Evolutionary conservation across 78 protist species (phyloP), one percentile per base, ranked within the genome.

Genomic region (Guillardia theta): DNA sequence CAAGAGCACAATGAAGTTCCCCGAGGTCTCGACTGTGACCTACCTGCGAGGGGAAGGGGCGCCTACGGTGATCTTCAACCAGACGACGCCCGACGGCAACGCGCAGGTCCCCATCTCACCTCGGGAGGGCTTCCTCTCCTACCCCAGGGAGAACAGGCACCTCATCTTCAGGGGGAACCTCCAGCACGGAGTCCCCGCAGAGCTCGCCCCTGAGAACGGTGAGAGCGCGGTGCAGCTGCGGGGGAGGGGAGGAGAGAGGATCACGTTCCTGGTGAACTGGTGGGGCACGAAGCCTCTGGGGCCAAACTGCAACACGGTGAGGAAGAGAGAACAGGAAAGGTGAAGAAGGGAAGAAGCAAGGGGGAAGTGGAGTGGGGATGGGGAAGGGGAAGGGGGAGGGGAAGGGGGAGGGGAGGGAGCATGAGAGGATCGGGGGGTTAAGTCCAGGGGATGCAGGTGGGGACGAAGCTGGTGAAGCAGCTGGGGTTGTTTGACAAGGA

Each of bases 41-140:
- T 78, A 78, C 39, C 90, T 78, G 37, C 39, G 53, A 0, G 90
- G 24, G 83, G 46, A 24, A 1, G 90, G 90, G 1, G 90, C 53
- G 0, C 90, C 90, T 24, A 78, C 90, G 4, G 41, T 78, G 33
- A 78, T 78, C 48, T 78, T 78, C 90, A 78, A 78, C 48, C 90
- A 78, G 90, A 78, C 90, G 15, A 78, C 90, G 2, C 90, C 90
- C 1, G 90, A 78, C 33, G 90, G 90, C 53, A 78, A 78, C 90
- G 50, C 53, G 47, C 43, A 15, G 90, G 15, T 37, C 33, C 90
- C 90, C 12, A 30, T 43, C 24, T 22, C 39, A 2, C 90, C 45
- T 0, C 44, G 39, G 12, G 24, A 12, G 1, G 90, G 50, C 30
- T 46, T 15, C 48, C 48, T 78, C 45, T 78, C 90, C 50, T 78